Evolutionary conservation across 202 grass and related monocot species (phyloP), one percentile per base, ranked within the genome.

Genomic region (Setaria viridis): DNA sequence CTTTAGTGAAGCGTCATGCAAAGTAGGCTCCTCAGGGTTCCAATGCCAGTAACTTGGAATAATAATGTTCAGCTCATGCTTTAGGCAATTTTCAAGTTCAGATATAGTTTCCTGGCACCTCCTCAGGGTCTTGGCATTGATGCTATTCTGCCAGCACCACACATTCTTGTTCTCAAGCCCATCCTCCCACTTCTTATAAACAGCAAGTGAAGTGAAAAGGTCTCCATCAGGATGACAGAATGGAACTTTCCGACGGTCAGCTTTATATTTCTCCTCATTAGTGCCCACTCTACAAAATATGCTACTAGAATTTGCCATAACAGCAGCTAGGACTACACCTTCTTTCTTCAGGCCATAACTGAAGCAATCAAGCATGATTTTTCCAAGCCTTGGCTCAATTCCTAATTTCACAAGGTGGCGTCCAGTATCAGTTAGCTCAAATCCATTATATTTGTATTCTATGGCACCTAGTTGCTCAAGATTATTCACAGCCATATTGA

Each of bases 221-320:
- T 98, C 96, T 80, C 93, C 96, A 77, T 94, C 88, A 63, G 60
- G 84, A 49, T 98, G 96, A 70, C 96, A 98, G 70, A 98, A 89
- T 19, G 91, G 93, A 57, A 98, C 88, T 82, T 88, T 94, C 64
- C 90, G 91, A 73, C 90, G 84, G 81, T 95, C 96, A 11, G 96
- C 90, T 93, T 88, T 99, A 83, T 87, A 90, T 86, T 98, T 98
- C 62, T 85, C 90, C 87, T 98, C 88, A 29, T 88, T 83, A 19
- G 82, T 91, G 30, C 96, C 96, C 55, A 99, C 88, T 87, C 96
- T 93, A 91, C 96, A 99, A 85, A 99, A 99, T 91, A 99, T 95
- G 79, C 91, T 95, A 79, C 90, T 94, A 76, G 96, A 89, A 90
- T 99, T 95, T 55, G 96, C 90, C 96, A 95, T 99, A 77, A 99